Evolutionary conservation across 192 early-diverging fungal genomes (phyloP).

Genomic region (Pilobolus umbonatus): DNA sequence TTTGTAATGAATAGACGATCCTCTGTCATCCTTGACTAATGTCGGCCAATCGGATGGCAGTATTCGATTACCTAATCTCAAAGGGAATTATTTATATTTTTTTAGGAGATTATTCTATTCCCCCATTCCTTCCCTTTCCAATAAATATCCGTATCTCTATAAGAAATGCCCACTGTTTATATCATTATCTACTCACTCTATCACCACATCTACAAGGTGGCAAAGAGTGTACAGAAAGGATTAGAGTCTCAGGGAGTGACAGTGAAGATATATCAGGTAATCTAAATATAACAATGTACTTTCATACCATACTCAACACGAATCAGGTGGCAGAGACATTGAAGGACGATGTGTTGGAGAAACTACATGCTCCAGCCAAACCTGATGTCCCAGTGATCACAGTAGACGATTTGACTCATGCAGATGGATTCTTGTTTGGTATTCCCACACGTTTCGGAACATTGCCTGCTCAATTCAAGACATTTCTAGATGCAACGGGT

Average conservation of each 20-base stretch:
- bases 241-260: constrained; percentile 40
- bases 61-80: neutral
- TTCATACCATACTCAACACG: neutral
- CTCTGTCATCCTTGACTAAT: too few species aligned
- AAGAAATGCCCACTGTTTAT: constrained; percentile 26
- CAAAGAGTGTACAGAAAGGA: constrained; percentile 60
- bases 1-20: too few species aligned
- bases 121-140: constrained; percentile 8
- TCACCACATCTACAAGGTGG: constrained; percentile 68
- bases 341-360: constrained; percentile 41
- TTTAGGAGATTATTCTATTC: neutral
- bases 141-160: neutral
- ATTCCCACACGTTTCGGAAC: constrained; percentile 64
- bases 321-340: constrained; percentile 48
- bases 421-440: constrained; percentile 59
- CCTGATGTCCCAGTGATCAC: constrained; percentile 42
- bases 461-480: constrained; percentile 72
- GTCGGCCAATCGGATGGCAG: neutral
- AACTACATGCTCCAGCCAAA: constrained; percentile 48
- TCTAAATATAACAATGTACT: neutral
- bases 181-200: constrained; percentile 39
- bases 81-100: neutral
- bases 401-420: constrained; percentile 33
- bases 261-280: constrained; percentile 39
- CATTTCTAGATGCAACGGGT: constrained; percentile 33